Evolutionary conservation across 192 early-diverging fungal genomes (phyloP), one percentile per base, ranked within the genome.

Genomic region (Anaeromyces robustus): DNA sequence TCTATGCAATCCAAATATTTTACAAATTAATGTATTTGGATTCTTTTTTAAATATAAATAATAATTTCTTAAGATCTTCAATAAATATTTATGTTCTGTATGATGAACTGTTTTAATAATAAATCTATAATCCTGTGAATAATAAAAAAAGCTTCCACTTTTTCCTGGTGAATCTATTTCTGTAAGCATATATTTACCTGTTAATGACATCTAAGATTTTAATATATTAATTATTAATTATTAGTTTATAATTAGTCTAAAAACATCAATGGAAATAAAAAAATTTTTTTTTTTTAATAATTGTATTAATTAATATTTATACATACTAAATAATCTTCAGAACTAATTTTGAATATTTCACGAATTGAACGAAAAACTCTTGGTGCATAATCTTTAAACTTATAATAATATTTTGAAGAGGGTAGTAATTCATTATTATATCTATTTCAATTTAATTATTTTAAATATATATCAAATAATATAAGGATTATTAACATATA

Each of bases 311-410:
- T 32, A 11, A 32, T 32, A 32, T 39, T 13, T 29, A 83, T 4
- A 79, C 86, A 80, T 87, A 95, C 94, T 85, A 98, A 84, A 83
- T 99, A 99, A 81, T 99, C 96, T 29, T 92, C 92, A 28, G 96
- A 89, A 84, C 96, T 94, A 30, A 98, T 92, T 31, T 92, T 88
- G 85, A 96, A 97, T 12, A 88, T 89, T 79, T 96, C 94, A 59
- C 98, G 88, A 80, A 99, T 90, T 82, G 90, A 85, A 29, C 95
- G 92, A 85, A 99, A 99, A 13, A 97, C 94, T 96, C 96, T 96
- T 2, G 97, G 98, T 17, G 96, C 94, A 83, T 98, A 98, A 85
- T 99, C 98, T 84, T 99, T 99, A 86, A 98, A 99, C 87, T 98
- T 98, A 86, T 98, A 99, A 83, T 98, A 96, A 87, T 98, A 98